Percentiles rank a stretch among this genome's conserved stretches.
These are phyloP conservation scores for Helotiales sp. DNA, from an alignment of 2,329 filamentous ascomycete genomes.

Conservation along the genomic window DNA sequence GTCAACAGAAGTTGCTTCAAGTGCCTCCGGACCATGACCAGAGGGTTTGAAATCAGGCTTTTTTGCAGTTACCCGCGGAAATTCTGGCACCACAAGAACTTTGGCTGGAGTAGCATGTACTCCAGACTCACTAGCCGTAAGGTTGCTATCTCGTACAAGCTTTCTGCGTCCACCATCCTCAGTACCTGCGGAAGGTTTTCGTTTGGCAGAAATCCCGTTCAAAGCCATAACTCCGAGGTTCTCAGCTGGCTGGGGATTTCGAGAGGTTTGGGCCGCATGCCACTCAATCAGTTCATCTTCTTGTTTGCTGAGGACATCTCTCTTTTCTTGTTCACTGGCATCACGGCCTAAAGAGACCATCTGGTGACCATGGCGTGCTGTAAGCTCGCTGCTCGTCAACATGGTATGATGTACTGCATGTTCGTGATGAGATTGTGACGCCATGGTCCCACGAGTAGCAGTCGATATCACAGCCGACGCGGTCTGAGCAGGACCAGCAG, in stretches of 20 bases:
- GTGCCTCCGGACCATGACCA: not conserved
- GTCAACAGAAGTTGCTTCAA: not conserved
- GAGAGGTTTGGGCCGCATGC: not conserved
- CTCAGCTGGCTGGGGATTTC: not conserved
- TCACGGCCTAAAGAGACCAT: too few species aligned
- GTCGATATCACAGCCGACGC: too few species aligned
- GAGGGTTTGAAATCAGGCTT: too few species aligned
- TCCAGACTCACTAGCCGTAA: not conserved
- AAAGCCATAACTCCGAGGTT: not conserved
- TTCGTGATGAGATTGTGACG: too few species aligned
- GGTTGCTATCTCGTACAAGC: not conserved
- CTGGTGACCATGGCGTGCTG: not conserved
- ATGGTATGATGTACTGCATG: too few species aligned
- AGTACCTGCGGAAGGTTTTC: not conserved
- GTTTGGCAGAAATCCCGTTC: not conserved
- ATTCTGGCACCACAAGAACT: too few species aligned
- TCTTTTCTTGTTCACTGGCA: not conserved
- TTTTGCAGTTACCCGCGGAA: too few species aligned
- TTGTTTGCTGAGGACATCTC: not conserved
- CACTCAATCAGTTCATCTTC: not conserved
- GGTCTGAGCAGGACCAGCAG: too few species aligned
- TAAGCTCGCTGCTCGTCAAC: not conserved
- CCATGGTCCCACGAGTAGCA: too few species aligned
- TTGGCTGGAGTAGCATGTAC: not conserved
- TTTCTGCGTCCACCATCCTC: not conserved